A percentile compares a stretch with the other conserved stretches of the same genome.
These are phyloP conservation scores for Dicorynia guianensis DNA, from an alignment of 306 rosid species.

Conservation along the genomic window DNA sequence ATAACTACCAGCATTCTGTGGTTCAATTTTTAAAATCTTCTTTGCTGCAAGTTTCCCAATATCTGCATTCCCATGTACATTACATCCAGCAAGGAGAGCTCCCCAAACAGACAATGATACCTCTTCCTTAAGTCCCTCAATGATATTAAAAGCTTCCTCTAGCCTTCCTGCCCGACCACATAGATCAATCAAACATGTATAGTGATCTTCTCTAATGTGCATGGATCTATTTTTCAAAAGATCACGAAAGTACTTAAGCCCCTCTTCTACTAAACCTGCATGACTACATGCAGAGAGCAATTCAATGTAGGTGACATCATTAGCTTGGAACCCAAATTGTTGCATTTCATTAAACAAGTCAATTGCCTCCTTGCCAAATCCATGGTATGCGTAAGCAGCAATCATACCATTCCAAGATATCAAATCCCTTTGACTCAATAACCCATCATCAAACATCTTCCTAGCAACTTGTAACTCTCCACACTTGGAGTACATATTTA, in stretches of 20 bases:
- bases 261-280: conserved; percentile 57
- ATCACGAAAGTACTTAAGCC: conserved; percentile 51
- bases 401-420: conserved; percentile 64
- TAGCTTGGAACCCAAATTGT: conserved; percentile 45
- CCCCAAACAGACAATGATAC: conserved; percentile 50
- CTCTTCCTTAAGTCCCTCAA: conserved; percentile 46
- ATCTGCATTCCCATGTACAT: conserved; percentile 50
- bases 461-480: conserved; percentile 54
- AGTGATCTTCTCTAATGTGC: conserved; percentile 54
- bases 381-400: conserved; percentile 62
- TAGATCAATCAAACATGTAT: conserved; percentile 57
- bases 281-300: conserved; percentile 63
- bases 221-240: conserved; percentile 42
- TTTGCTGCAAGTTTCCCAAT: conserved; percentile 50
- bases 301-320: conserved; percentile 59
- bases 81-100: conserved; percentile 57
- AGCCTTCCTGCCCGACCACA: conserved; percentile 58
- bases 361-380: conserved; percentile 53
- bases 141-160: conserved; percentile 52
- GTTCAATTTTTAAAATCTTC: conserved; percentile 44
- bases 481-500: conserved; percentile 61
- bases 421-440: conserved; percentile 50
- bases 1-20: conserved; percentile 51
- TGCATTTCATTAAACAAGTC: conserved; percentile 50
- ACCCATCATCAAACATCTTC: conserved; percentile 56